A percentile compares a stretch with the other conserved stretches of the same genome.
Conservation (phyloP, 306 rosid genomes). For the Cotoneaster glaucophyllus region DNA sequence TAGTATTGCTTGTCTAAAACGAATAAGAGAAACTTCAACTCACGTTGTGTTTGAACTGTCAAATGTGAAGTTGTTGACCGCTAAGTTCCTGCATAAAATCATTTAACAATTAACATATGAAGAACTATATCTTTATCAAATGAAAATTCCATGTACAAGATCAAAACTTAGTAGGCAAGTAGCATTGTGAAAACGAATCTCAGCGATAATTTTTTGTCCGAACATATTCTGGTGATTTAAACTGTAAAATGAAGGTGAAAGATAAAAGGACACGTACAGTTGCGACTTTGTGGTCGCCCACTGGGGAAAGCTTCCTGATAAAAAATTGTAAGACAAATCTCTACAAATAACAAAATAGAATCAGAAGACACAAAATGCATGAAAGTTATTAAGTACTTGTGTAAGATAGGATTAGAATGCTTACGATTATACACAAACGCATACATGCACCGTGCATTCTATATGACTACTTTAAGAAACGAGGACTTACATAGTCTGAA, state of each 20-base stretch:
- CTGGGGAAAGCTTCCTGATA: constrained; percentile 13
- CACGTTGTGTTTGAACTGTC: constrained; percentile 11
- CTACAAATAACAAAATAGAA: neutral
- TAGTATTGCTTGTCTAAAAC: neutral
- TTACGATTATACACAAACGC: neutral
- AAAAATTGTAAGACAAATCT: constrained; percentile 23
- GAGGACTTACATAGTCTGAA: constrained; percentile 15
- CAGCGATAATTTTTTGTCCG: neutral
- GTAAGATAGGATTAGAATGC: neutral
- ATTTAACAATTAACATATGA: neutral
- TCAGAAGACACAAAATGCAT: neutral
- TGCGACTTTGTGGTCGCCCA: constrained; percentile 6
- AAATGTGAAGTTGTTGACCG: constrained; percentile 22
- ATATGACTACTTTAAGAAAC: neutral
- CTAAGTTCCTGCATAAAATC: constrained; percentile 21
- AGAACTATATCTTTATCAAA: neutral
- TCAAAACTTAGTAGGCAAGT: neutral
- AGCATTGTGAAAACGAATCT: neutral
- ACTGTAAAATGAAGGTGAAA: neutral
- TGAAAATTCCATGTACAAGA: neutral
- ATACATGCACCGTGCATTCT: neutral
- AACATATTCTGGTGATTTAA: neutral
- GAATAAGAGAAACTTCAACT: neutral
- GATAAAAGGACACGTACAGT: constrained; percentile 11
- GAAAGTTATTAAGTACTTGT: neutral